Percentiles rank a stretch among this genome's conserved stretches.
These are phyloP conservation scores for Gracilaria domingensis DNA, from an alignment of 23 red algal species.

Conservation along the genomic window DNA sequence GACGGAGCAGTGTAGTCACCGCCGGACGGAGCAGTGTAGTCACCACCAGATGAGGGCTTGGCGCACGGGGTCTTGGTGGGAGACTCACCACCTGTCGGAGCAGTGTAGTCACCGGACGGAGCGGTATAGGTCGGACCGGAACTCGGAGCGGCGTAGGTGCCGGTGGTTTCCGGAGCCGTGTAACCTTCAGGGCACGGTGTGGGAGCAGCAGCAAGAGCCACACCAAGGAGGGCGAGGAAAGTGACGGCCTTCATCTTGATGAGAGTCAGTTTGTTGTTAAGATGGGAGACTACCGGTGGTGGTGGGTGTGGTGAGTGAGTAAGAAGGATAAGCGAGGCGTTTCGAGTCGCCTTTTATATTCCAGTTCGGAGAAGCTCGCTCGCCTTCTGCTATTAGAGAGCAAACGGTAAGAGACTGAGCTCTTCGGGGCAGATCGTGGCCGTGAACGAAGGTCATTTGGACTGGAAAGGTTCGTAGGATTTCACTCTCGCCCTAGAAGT, in stretches of 20 bases:
- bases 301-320: slow-evolving; percentile 20
- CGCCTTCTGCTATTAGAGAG: neutral
- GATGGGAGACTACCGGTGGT: slow-evolving; percentile 42
- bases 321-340: neutral
- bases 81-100: slow-evolving; percentile 17
- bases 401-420: neutral
- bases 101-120: neutral
- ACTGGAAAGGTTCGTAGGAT: slow-evolving; percentile 8
- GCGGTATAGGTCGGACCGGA: slow-evolving; percentile 28
- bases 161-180: slow-evolving; percentile 20
- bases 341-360: slow-evolving; percentile 5
- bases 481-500: neutral
- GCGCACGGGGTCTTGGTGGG: slow-evolving; percentile 48
- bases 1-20: slow-evolving; percentile 17
- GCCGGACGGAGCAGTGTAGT: slow-evolving; percentile 23
- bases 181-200: slow-evolving; percentile 21
- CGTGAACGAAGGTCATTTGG: neutral
- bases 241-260: slow-evolving; percentile 67
- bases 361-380: neutral
- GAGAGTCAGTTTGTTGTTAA: slow-evolving; percentile 27
- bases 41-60: slow-evolving; percentile 22
- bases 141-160: slow-evolving; percentile 38
- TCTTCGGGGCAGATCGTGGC: neutral
- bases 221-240: slow-evolving; percentile 63
- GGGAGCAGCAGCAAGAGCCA: slow-evolving; percentile 50